Evolutionary conservation across 306 rosid species (phyloP).

Genomic region (Corylus heterophylla): DNA sequence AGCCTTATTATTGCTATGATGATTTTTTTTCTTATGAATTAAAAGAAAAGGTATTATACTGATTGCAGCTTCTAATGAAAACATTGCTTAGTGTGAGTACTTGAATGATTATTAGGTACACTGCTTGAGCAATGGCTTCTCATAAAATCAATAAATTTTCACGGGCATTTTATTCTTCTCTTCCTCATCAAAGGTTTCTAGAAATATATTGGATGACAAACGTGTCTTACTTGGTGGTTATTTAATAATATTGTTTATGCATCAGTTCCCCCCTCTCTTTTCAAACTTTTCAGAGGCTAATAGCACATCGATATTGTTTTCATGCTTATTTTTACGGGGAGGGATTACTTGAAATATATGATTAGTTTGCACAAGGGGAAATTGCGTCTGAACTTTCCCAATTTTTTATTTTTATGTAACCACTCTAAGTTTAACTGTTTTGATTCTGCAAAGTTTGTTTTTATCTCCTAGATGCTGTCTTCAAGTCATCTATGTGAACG

Average conservation of each 20-base stretch:
- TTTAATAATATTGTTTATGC: not conserved
- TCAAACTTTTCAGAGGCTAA: not conserved
- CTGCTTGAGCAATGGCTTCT: not conserved
- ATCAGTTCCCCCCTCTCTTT: no score
- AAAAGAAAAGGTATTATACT: not conserved
- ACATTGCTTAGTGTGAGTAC: not conserved
- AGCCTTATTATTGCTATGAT: not conserved
- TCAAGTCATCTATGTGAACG: constrained; percentile 13
- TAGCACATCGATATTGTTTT: not conserved
- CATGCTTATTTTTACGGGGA: not conserved
- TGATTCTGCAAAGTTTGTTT: constrained; percentile 19
- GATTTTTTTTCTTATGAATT: not conserved
- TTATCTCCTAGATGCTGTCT: constrained; percentile 16
- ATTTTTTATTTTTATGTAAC: not conserved
- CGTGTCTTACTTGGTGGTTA: not conserved
- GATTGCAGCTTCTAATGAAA: not conserved
- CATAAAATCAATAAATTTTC: not conserved
- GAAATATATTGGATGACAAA: not conserved
- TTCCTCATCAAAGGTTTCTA: not conserved
- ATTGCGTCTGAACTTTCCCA: constrained; percentile 13
- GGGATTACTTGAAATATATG: not conserved
- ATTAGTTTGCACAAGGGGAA: not conserved
- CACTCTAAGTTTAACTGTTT: constrained; percentile 4
- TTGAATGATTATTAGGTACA: not conserved
- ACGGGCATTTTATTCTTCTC: not conserved